phyloP scores from a whole-genome alignment of 2,329 filamentous ascomycete species.

The Diaporthe vexans region DNA sequence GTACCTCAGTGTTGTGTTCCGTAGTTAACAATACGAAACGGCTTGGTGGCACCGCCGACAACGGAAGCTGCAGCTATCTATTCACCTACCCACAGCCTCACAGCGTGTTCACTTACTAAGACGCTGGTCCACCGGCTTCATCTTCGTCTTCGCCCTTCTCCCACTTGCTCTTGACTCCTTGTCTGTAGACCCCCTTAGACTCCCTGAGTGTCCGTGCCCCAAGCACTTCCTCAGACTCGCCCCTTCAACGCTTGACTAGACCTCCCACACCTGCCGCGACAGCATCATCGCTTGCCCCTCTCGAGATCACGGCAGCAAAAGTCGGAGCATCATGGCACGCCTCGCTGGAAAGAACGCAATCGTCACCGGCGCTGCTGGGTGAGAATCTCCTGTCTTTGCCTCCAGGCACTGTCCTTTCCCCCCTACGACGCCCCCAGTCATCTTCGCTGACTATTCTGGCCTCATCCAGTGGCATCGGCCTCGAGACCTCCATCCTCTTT shows the following conservation, averaged over 20 bases:
- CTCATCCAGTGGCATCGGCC: conserved; percentile 82
- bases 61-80: conserved; percentile 31
- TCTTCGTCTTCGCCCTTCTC: neutral
- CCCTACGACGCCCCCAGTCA: neutral
- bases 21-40: conserved; percentile 1
- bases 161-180: neutral
- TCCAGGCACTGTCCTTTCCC: neutral
- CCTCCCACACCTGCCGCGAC: neutral
- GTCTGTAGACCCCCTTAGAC: neutral
- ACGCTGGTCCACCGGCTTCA: neutral
- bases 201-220: neutral
- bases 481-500: conserved; percentile 92
- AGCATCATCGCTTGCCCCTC: neutral
- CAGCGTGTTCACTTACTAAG: conserved; percentile 18
- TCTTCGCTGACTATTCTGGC: neutral
- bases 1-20: neutral
- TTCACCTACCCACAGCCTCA: neutral
- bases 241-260: neutral
- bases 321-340: conserved; percentile 55
- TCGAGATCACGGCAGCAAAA: neutral
- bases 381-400: conserved; percentile 52
- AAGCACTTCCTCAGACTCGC: neutral
- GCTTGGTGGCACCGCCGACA: conserved; percentile 20
- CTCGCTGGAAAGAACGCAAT: conserved; percentile 74
- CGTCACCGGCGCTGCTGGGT: conserved; percentile 90